phyloP scores from a whole-genome alignment of 2,329 filamentous ascomycete species.

The Cladosporium sp. region DNA sequence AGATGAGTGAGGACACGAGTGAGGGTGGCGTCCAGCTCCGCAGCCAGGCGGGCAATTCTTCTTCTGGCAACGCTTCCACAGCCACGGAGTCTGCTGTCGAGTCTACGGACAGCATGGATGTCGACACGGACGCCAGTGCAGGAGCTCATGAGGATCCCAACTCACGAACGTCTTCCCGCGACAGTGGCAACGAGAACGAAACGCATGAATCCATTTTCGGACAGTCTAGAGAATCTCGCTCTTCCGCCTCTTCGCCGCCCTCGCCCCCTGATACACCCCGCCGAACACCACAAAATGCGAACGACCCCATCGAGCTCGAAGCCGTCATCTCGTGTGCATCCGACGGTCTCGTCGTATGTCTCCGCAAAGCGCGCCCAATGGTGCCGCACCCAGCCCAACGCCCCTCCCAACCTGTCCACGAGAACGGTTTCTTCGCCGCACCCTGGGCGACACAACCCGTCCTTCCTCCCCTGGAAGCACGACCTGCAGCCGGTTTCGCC shows the following conservation, averaged over 20 bases:
- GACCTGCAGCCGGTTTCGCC: slow-evolving; percentile 25
- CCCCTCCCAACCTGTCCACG: slow-evolving; percentile 43
- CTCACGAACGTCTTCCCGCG: slow-evolving; percentile 43
- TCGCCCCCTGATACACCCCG: slow-evolving; percentile 26
- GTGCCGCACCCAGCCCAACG: slow-evolving; percentile 56
- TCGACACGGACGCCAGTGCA: slow-evolving; percentile 9
- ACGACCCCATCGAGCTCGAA: slow-evolving; percentile 65
- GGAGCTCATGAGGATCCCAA: slow-evolving; percentile 15
- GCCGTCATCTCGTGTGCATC: slow-evolving; percentile 90
- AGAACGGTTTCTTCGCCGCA: slow-evolving; percentile 70
- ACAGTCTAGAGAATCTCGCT: slow-evolving; percentile 33
- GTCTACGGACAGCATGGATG: slow-evolving; percentile 14
- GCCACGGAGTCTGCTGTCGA: slow-evolving; percentile 27
- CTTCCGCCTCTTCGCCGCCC: slow-evolving; percentile 30
- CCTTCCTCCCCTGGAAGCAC: slow-evolving; percentile 36
- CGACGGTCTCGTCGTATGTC: slow-evolving; percentile 77
- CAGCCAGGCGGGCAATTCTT: slow-evolving; percentile 26
- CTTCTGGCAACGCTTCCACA: neutral
- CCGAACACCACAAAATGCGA: slow-evolving; percentile 18
- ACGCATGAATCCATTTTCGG: slow-evolving; percentile 44
- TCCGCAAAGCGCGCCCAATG: slow-evolving; percentile 68
- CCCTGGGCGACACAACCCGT: slow-evolving; percentile 73
- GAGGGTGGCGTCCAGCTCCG: slow-evolving; percentile 47
- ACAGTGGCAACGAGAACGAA: slow-evolving; percentile 39
- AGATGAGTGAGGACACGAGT: slow-evolving; percentile 45